Base-by-base conservation (phyloP, 352 stramenopile species). In the Globisporangium okanoganense region DNA sequence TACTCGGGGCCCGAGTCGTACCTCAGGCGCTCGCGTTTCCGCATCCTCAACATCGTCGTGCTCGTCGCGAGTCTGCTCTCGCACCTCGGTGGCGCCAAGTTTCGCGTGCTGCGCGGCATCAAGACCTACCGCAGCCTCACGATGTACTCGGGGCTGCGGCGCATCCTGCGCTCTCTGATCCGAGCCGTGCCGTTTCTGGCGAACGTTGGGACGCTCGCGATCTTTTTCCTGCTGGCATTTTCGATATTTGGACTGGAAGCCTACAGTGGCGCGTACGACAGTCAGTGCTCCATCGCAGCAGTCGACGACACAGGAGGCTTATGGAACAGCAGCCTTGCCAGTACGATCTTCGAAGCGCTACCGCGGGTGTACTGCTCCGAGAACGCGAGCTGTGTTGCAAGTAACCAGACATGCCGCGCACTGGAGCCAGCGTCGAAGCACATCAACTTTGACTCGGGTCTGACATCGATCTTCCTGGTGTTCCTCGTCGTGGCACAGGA, bases 401-500 rank as follows among this genome's bases (percentile, higher is more conserved):
- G 62, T 27, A 47, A 54, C 14, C 76, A 85, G 45, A 49, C 75
- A 13, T 92, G 82, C 44, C 48, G 52, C 5, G 29, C 29, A 3
- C 45, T 75, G 20, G 53, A 66, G 4, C 70, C 78, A 1, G 71
- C 75, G 22, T 88, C 79, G 1, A 62, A 62, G 40, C 67, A 85
- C 33, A 58, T 92, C 7, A 89, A 92, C 73, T 93, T 90, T 60
- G 79, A 93, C 66, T 79, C 62, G 22, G 83, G 83, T 0, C n/a
- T 90, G 27, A 82, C 72, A 2, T 79, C 83, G 9, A 56, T 93
- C 12, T 90, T 89, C 58, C 69, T 93, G 14, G 83, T 93, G 1
- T 93, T 93, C 29, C 71, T 90, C 35, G 83, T 93, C 16, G 81
- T 91, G 10, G 83, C 81, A 0, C 81, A 90, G 54, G 83, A 93